These are phyloP conservation scores for Eucommia ulmoides DNA, from an alignment of 257 asterid genomes.

Conservation along the genomic window DNA sequence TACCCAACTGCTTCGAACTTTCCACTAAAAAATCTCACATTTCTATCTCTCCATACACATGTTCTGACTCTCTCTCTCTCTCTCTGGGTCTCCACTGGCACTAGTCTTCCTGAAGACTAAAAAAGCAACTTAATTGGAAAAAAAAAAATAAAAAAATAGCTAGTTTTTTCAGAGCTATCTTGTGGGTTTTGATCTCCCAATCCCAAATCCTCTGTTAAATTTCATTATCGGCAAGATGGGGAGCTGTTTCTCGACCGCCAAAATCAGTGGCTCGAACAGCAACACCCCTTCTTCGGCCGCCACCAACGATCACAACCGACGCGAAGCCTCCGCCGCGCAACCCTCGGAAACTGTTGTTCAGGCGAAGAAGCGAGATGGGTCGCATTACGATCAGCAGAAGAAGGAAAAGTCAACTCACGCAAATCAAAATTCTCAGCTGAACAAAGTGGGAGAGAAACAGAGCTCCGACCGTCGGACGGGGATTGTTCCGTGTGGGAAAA, in stretches of 20 bases:
- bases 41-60: too few species aligned
- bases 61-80: constrained; percentile 60
- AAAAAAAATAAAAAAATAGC: constrained; percentile 3
- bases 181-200: not conserved
- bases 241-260: constrained; percentile 58
- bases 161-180: constrained; percentile 3
- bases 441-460: constrained; percentile 15
- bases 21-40: constrained; percentile 30
- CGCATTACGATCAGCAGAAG: constrained; percentile 19
- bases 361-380: constrained; percentile 24
- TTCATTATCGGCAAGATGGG: constrained; percentile 39
- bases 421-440: constrained; percentile 18
- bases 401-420: constrained; percentile 18
- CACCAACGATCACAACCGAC: constrained; percentile 17
- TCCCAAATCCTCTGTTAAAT: not conserved
- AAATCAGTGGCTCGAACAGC: constrained; percentile 60
- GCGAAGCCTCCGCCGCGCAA: constrained; percentile 9
- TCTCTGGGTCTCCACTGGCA: constrained; percentile 34
- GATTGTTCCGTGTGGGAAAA: constrained; percentile 73
- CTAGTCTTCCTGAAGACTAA: constrained; percentile 8
- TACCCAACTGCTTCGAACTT: too few species aligned
- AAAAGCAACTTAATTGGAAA: constrained; percentile 14
- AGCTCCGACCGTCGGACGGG: constrained; percentile 46
- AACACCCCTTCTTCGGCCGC: constrained; percentile 25
- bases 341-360: constrained; percentile 9